These are phyloP conservation scores for Blastobotrys serpentis DNA, from an alignment of 1,139 yeast genomes.

Conservation along the genomic window DNA sequence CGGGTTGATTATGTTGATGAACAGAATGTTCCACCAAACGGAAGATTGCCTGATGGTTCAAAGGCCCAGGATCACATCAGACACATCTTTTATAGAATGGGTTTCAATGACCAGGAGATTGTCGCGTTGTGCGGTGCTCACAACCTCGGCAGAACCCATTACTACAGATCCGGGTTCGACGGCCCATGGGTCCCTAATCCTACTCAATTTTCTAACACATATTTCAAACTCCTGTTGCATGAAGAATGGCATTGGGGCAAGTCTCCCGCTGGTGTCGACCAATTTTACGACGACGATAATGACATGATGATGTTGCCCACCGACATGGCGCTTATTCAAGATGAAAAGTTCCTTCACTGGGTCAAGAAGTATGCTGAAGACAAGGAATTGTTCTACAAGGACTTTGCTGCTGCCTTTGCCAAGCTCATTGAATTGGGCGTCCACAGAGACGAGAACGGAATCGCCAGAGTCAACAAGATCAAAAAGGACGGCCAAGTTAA, in stretches of 20 bases:
- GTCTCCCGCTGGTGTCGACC: constrained; percentile 56
- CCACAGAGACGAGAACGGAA: constrained; percentile 37
- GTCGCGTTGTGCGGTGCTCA: constrained; percentile 81
- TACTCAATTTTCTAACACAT: constrained; percentile 59
- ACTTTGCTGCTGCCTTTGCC: constrained; percentile 54
- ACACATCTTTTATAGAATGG: constrained; percentile 65
- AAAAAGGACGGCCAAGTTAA: constrained; percentile 25
- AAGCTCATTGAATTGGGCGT: constrained; percentile 62
- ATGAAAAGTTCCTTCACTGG: constrained; percentile 49
- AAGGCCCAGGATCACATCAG: constrained; percentile 69
- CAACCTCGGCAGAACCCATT: constrained; percentile 63
- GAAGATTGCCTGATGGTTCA: constrained; percentile 70
- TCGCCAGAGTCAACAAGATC: constrained; percentile 34
- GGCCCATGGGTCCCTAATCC: constrained; percentile 97
- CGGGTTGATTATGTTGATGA: constrained; percentile 56
- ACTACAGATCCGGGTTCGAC: constrained; percentile 62
- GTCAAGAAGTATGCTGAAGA: constrained; percentile 57
- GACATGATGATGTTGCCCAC: constrained; percentile 60
- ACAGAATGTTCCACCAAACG: constrained; percentile 57
- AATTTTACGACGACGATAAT: constrained; percentile 72
- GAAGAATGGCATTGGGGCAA: constrained; percentile 74
- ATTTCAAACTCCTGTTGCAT: constrained; percentile 64
- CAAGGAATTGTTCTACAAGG: constrained; percentile 49
- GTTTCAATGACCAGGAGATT: constrained; percentile 77
- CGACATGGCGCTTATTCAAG: constrained; percentile 55